Conservation (phyloP, 176 grass and related monocot genomes). For the Juncus effusus region DNA sequence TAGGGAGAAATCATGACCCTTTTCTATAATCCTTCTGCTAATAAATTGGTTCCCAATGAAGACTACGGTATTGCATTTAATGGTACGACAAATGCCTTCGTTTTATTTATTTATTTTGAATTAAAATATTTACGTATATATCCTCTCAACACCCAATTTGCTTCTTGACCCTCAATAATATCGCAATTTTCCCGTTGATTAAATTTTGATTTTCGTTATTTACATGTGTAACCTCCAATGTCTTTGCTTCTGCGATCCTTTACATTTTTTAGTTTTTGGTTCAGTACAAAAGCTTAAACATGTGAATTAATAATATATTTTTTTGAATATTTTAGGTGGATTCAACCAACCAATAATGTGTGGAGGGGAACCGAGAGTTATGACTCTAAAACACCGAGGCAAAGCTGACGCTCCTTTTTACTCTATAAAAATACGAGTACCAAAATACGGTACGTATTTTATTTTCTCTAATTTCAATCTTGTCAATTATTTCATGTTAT, state of each 20-base stretch:
- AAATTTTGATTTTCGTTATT: neutral
- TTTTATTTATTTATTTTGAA: neutral
- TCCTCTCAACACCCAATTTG: neutral
- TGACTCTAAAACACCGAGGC: conserved; percentile 69
- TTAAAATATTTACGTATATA: conserved; percentile 11
- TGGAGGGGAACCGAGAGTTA: conserved; percentile 76
- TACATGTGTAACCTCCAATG: neutral
- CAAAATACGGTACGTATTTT: conserved; percentile 51
- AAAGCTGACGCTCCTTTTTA: conserved; percentile 71
- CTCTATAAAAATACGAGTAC: conserved; percentile 73
- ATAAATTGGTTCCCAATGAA: conserved; percentile 47
- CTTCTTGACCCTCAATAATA: neutral
- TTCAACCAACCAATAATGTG: conserved; percentile 99
- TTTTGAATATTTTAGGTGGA: conserved; percentile 43
- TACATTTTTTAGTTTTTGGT: neutral
- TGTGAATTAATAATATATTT: neutral
- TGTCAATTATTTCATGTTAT: neutral
- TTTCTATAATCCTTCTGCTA: conserved; percentile 79
- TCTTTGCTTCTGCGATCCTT: neutral
- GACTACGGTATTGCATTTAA: conserved; percentile 84
- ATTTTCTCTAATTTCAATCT: conserved; percentile 1
- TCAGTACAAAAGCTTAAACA: neutral
- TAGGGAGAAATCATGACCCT: conserved; percentile 75
- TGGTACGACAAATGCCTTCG: conserved; percentile 18
- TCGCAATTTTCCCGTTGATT: neutral